A percentile compares a stretch with the other conserved stretches of the same genome.
phyloP scores from a whole-genome alignment of 352 stramenopile genomes.

The Phytopythium oedochilum region DNA sequence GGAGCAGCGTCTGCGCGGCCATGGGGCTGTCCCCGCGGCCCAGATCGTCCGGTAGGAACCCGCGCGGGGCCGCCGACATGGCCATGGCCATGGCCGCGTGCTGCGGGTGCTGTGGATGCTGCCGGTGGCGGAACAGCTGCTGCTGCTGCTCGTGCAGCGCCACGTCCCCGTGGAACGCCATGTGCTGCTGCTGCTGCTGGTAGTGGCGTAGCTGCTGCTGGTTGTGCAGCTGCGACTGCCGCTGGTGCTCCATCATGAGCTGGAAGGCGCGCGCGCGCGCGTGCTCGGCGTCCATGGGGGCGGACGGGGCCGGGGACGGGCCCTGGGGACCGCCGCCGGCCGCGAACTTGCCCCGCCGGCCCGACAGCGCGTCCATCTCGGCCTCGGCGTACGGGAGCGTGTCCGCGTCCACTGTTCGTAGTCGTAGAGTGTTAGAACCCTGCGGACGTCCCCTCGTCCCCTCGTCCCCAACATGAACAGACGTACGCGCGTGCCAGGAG shows the following conservation, averaged over 20 bases:
- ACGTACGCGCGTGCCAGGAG: background rate
- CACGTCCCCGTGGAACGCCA: background rate
- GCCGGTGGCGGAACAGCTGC: slow-evolving; percentile 16
- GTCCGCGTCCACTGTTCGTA: background rate
- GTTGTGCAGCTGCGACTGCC: slow-evolving; percentile 16
- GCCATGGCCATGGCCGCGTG: background rate
- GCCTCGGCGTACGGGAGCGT: background rate
- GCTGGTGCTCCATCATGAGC: slow-evolving; percentile 24
- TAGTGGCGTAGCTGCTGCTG: slow-evolving; percentile 33
- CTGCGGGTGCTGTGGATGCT: background rate
- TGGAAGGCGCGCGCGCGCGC: slow-evolving; percentile 12
- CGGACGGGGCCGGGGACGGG: background rate
- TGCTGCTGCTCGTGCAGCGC: slow-evolving; percentile 16
- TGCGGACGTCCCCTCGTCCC: too few relatives aligned
- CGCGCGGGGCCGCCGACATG: background rate
- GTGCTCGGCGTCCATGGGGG: background rate
- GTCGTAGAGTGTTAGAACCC: too few relatives aligned
- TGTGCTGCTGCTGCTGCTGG: slow-evolving; percentile 25
- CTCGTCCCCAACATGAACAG: too few relatives aligned
- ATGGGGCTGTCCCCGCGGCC: background rate
- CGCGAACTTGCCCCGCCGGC: too few relatives aligned
- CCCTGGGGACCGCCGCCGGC: too few relatives aligned
- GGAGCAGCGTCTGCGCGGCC: background rate
- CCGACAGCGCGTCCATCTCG: background rate
- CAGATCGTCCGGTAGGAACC: background rate